Evolutionary conservation across 495 filamentous ascomycete species (phyloP).

Genomic region (Daldinia childiae): DNA sequence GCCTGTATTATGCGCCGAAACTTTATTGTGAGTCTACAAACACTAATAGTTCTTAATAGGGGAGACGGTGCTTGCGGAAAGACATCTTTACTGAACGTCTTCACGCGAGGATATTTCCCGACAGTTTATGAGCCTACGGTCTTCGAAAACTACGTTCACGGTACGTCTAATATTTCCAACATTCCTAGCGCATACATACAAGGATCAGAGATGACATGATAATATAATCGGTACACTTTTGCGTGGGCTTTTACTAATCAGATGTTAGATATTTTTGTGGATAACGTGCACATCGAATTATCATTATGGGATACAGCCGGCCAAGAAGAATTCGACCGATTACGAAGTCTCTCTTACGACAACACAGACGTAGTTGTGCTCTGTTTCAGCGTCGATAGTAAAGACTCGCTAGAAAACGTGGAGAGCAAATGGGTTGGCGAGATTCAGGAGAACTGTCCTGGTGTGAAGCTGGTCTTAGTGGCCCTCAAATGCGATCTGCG

Average conservation of each 20-base stretch:
- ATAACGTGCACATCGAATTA: slow-evolving; percentile 93
- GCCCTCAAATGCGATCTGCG: slow-evolving; percentile 96
- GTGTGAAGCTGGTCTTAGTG: slow-evolving; percentile 93
- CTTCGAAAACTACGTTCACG: slow-evolving; percentile 99
- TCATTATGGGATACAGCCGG: slow-evolving; percentile 98
- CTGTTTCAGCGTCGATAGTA: slow-evolving; percentile 96
- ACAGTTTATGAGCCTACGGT: slow-evolving; percentile 99
- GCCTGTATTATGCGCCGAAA: not conserved
- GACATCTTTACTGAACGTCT: slow-evolving; percentile 96
- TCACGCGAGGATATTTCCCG: slow-evolving; percentile 98
- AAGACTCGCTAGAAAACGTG: slow-evolving; percentile 96
- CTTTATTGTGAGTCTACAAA: slow-evolving; percentile 40
- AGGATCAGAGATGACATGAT: not conserved
- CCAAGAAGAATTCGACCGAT: slow-evolving; percentile 98
- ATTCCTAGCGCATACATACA: not conserved
- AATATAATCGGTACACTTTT: not conserved
- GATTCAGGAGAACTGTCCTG: slow-evolving; percentile 96
- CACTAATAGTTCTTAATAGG: slow-evolving; percentile 57
- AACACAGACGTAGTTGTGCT: slow-evolving; percentile 98
- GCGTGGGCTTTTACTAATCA: slow-evolving; percentile 19
- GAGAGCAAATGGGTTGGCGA: slow-evolving; percentile 98
- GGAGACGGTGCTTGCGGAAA: slow-evolving; percentile 98
- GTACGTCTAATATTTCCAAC: slow-evolving; percentile 57
- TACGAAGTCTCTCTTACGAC: slow-evolving; percentile 93
- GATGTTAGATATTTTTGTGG: slow-evolving; percentile 89